Evolutionary conservation across 345 rosid genomes (phyloP), one percentile per base, ranked within the genome.

Genomic region (Eucalyptus erythrocorys): DNA sequence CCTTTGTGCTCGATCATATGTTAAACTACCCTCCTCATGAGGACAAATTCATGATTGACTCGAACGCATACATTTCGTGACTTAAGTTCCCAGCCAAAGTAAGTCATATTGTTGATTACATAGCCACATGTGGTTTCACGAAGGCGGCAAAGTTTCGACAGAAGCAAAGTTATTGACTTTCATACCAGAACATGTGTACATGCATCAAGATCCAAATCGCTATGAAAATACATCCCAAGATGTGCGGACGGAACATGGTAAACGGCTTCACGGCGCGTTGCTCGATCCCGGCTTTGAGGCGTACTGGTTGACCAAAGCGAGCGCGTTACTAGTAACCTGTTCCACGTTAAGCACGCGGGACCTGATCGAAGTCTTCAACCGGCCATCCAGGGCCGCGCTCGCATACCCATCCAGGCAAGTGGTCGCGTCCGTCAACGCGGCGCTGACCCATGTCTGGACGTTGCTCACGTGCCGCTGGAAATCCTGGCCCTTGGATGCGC

Each of bases 371-470:
- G 86, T 86, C 94, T 97, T 97, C 59, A 97, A 30, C 92, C 92
- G 93, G 1, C 99, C 98, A 49, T 97, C 89, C 92, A 95, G 87
- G 13, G 92, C 91, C 90, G 92, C 91, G 86, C 96, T 97, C 10
- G 95, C 90, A 51, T 96, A 97, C 85, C 97, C 99, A 89, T 97
- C 99, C 48, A 91, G 71, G 88, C 99, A 97, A 59, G 98, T 96
- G 71, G 87, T 96, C 93, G 93, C 97, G 59, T 97, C 97, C 12
- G 99, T 97, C 84, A 94, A 90, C 68, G 98, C 99, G 19, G 99
- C 98, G 89, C 99, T 97, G 59, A 95, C 95, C 99, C 99, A 97
- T 6, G 99, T 97, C 92, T 96, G 95, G 15, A 94, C 94, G 43
- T 97, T 97, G 90, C 99, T 97, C 88, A 95, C 89, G 82, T 94